Base-by-base conservation (phyloP, 2,329 filamentous ascomycete species). In the Fusarium pseudocircinatum region DNA sequence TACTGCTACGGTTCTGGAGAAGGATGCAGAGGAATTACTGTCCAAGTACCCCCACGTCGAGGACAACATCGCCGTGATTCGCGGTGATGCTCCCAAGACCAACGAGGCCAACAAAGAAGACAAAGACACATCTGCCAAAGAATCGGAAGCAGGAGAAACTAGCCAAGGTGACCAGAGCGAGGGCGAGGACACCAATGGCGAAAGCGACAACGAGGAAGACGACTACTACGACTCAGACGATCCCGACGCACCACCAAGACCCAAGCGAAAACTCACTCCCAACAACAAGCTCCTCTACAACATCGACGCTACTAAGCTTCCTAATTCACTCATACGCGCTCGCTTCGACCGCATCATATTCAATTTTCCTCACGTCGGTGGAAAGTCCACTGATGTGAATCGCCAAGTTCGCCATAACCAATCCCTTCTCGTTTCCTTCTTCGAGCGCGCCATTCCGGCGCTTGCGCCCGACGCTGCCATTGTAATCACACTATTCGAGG, bases 351-450 rank as follows among this genome's bases (percentile, higher is more conserved):
- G 90, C 63, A 92, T 98, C 70, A 87, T 96, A 74, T 99, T 98
- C 89, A 97, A 98, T 86, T 99, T 99, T 82, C 96, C 96, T 40
- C 96, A 99, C 84, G 93, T 97, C 7, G 96, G 96, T 72, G 96
- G 96, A 50, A 92, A 97, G 78, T 93, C 90, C 73, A 98, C 93
- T 76, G 95, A 98, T 84, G 93, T 98, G 63, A 98, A 98, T 84
- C 88, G 96, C 40, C 96, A 99, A 83, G 95, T 98, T 20, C 91
- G 96, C 63, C 90, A 94, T 81, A 98, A 99, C 84, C 95, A 97
- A 83, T 90, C 93, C 78, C 86, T 94, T 57, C 86, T 94, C 40
- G 91, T 93, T 20, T 84, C 86, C 47, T 94, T 94, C 83, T 94
- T 94, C 83, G 80, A 82, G 67, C 83, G 85, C 62, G 86, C 88